Conservation (phyloP, 805 yeast species). For the Saccharomycopsis fodiens region DNA sequence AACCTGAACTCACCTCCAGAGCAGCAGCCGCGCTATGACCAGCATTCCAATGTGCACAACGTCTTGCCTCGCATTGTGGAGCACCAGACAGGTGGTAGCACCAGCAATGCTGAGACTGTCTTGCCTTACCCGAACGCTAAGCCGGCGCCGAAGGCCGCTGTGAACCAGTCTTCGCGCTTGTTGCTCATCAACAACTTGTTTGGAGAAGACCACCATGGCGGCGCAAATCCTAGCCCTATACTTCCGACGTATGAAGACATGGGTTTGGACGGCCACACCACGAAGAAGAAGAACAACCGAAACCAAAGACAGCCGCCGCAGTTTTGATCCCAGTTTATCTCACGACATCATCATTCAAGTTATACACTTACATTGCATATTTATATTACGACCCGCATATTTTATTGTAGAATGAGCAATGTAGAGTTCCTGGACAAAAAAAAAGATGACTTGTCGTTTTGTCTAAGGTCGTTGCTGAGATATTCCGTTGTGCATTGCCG, state of each 20-base stretch:
- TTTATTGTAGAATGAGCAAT: too few species aligned
- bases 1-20: background rate
- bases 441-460: too few species aligned
- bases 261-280: conserved; percentile 10
- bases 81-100: background rate
- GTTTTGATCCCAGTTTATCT: too few species aligned
- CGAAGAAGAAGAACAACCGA: background rate
- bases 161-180: conserved; percentile 9
- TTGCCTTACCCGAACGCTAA: conserved; percentile 4
- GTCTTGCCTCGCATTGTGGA: background rate
- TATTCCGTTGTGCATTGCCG: too few species aligned
- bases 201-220: conserved; percentile 15
- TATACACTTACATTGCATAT: too few species aligned
- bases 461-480: too few species aligned
- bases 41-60: background rate
- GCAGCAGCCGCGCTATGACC: background rate
- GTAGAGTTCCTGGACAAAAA: too few species aligned
- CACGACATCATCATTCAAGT: too few species aligned
- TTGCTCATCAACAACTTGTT: conserved; percentile 17
- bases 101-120: background rate
- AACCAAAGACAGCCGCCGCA: background rate
- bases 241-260: conserved; percentile 14
- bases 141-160: background rate
- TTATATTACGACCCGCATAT: too few species aligned
- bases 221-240: conserved; percentile 13